Base-by-base conservation (phyloP, 208 protist species). In the Trypanosoma cruzi region DNA sequence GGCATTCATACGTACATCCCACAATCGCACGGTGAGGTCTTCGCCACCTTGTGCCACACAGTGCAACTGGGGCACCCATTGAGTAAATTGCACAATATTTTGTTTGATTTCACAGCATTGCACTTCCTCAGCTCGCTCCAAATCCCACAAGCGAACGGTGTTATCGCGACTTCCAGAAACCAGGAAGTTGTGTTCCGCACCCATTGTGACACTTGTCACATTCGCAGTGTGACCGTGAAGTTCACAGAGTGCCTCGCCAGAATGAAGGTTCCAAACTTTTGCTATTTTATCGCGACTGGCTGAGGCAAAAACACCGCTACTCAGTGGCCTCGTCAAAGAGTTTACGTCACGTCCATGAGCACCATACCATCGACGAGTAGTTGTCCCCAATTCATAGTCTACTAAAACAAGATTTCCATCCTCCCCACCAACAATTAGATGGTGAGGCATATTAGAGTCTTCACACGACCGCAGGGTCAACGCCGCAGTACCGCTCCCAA, bases 101-200 rank as follows among this genome's bases (percentile, higher is more conserved):
- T 88, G 73, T 69, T 90, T 89, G 6, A 92, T 65, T 67, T 89
- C 86, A 22, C 79, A 79, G 55, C 81, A 84, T 55, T 78, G 84
- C 8, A 95, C 52, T 62, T 95, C 83, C 65, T 74, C 67, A 16
- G 64, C 31, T n/a, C 44, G 53, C n/a, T 72, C 64, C 6, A 92
- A 66, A 67, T 92, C 80, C 86, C 89, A 92, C 29, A 92, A 64
- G 1, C 86, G 83, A 49, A 92, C 82, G 16, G 85, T 92, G 76
- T 90, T 95, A 70, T 92, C 86, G 40, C 77, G 82, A 80, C 85
- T 87, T n/a, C 85, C 86, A 1, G 83, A 93, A 60, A 91, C 80
- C 26, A 81, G 69, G 22, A 84, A 68, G 8, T 22, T 66, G 26
- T 53, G 57, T 56, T 79, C 64, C 0, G 57, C 20, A 68, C 58